Evolutionary conservation across 1,284 basidiomycete genomes (phyloP), one percentile per base, ranked within the genome.

Genomic region (Volvariella volvacea): DNA sequence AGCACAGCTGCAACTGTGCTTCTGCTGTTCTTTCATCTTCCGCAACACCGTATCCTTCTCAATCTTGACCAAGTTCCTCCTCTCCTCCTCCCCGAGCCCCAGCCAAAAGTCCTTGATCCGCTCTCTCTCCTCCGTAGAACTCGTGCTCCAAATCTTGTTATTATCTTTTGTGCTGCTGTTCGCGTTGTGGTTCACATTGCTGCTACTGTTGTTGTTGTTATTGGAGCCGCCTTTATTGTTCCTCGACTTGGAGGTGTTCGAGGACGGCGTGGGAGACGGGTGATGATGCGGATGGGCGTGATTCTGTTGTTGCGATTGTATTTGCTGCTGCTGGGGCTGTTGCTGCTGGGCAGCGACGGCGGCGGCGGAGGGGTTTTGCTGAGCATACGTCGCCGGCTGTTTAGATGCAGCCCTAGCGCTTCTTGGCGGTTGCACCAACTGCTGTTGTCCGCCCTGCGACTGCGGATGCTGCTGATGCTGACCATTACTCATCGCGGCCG

Each of bases 11-110:
- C 95, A 99, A 51, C 82, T 86, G 63, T 96, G 92, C 61, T 90
- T 91, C 76, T 96, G 93, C 73, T 96, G 92, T 65, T 96, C 95
- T 74, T 97, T 97, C 92, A 99, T 98, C 80, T 96, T 97, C 64
- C 80, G 82, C 50, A 98, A 70, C 21, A 99, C 94, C 12, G 91
- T 91, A 63, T 98, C 92, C 70, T 98, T 97, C 73, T 99, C 95
- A 55, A 97, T 82, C 71, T 91, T 88, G 61, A 99, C 89, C 47
- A 99, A 78, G 63, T 83, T 86, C 52, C 89, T 72, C 36, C 96
- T 80, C 61, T 98, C 93, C 42, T 86, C 80, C 67, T 97, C 91
- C 39, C 79, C 79, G 8, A 99, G 76, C 4, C 78, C 83, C 20
- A 97, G 80, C 95, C 95, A 99, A 67, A 98, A 99, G 59, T 93